Evolutionary conservation across 108 stramenopile species (phyloP).

Genomic region (Hondaea fermentalgiana): DNA sequence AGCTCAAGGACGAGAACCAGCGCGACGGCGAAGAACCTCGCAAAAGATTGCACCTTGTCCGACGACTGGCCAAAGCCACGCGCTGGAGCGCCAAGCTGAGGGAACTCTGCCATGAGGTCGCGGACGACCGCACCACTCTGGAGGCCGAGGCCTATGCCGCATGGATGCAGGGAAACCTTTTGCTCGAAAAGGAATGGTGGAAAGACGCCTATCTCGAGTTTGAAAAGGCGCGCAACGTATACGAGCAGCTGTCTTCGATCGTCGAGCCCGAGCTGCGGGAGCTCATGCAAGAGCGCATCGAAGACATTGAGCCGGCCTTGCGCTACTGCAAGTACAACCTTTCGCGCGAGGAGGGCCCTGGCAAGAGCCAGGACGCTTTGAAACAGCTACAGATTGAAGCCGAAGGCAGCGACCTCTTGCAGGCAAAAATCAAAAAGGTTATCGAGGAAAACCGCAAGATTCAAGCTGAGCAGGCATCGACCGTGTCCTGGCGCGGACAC

Average conservation of each 20-base stretch:
- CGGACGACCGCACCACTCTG: neutral
- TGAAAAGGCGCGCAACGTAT: neutral
- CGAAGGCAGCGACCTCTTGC: neutral
- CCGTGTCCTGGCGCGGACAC: neutral
- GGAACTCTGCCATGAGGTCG: neutral
- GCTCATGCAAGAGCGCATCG: neutral
- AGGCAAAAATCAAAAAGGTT: neutral
- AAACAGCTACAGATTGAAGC: neutral
- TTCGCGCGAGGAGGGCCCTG: neutral
- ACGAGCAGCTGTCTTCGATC: neutral
- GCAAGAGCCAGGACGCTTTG: neutral
- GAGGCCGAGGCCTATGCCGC: constrained; percentile 19
- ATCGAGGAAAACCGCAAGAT: neutral
- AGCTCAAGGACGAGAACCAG: constrained; percentile 18
- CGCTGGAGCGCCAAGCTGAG: neutral
- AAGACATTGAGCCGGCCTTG: neutral
- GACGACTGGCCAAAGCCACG: constrained; percentile 4
- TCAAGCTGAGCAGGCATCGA: neutral
- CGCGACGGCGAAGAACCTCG: neutral
- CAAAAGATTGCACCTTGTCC: neutral
- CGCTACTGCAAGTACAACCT: constrained; percentile 13
- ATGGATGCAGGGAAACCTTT: neutral
- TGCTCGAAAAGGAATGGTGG: constrained; percentile 5
- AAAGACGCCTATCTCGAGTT: neutral
- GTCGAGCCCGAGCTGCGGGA: neutral